A percentile compares a stretch with the other conserved stretches of the same genome.
Evolutionary conservation across 2,329 filamentous ascomycete genomes (phyloP).

Genomic region (Ophiostoma ips): DNA sequence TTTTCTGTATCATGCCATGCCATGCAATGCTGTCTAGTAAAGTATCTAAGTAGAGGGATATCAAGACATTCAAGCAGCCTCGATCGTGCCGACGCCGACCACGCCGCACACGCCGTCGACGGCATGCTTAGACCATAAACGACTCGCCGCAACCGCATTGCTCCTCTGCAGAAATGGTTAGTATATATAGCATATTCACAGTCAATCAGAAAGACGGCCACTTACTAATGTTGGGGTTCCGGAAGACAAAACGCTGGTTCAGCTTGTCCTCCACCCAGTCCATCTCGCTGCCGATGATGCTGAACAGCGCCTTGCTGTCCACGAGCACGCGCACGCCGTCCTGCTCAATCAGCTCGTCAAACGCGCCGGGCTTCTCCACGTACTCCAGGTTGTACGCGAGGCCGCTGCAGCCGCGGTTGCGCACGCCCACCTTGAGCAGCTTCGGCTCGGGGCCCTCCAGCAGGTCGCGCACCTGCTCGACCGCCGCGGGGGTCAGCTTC

Average conservation of each 20-base stretch:
- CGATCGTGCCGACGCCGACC: no score
- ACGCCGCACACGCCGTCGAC: no score
- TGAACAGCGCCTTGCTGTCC: slow-evolving; percentile 93
- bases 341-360: slow-evolving; percentile 89
- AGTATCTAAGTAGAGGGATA: background rate
- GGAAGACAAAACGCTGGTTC: slow-evolving; percentile 83
- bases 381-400: slow-evolving; percentile 90
- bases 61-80: no score
- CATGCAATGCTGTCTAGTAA: no score
- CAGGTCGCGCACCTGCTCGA: slow-evolving; percentile 62
- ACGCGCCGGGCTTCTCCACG: slow-evolving; percentile 74
- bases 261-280: slow-evolving; percentile 97
- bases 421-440: slow-evolving; percentile 86
- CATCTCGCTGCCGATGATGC: slow-evolving; percentile 98
- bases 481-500: slow-evolving; percentile 66
- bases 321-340: slow-evolving; percentile 93
- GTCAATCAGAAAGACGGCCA: slow-evolving; percentile 19
- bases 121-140: slow-evolving; percentile 57
- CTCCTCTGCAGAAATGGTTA: slow-evolving; percentile 49
- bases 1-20: background rate
- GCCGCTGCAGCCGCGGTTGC: slow-evolving; percentile 86
- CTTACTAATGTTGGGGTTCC: slow-evolving; percentile 97
- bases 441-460: slow-evolving; percentile 80
- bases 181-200: background rate
- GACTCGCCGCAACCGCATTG: slow-evolving; percentile 94